Base-by-base conservation (phyloP, 2,329 filamentous ascomycete species). In the Lachnellula subtilissima region DNA sequence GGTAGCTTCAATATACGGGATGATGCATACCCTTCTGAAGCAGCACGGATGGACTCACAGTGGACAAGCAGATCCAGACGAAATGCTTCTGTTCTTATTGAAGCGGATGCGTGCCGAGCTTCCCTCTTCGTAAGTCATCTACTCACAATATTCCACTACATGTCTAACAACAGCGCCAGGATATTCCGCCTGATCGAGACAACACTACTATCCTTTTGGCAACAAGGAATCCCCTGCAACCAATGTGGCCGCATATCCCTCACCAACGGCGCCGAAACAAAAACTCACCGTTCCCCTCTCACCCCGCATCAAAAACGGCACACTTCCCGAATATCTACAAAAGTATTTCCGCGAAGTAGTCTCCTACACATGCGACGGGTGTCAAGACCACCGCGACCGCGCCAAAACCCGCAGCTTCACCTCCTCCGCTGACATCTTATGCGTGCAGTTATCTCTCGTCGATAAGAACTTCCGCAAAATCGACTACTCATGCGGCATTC, bases 1-100 rank as follows among this genome's bases (percentile, higher is more conserved):
- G n/a, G 23, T 37, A 8, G 35, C 50, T 19, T 28, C 54, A 42
- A 12, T 52, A 4, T 50, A 54, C 19, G 28, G 64, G 60, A 7
- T 9, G 6, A 22, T 57, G 25, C 55, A 57, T 15, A 8, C 7
- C 8, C 19, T 51, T 15, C 17, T 57, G 28, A 47, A 43, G 22
- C 23, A 37, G n/a, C 51, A 55, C 17, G 64, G 62, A n/a, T 69
- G 65, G 65, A 51, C 49, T 19, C 48, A 53, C 5, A 57, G 47
- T 17, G 61, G 62, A 5, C 68, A 70, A 50, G 66, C 57, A n/a
- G 69, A 71, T 43, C 66, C 69, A 17, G 64, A 67, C 6, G 69
- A 71, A 42, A 67, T 67, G 43, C 43, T 67, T 2, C 55, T 52
- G 2, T 68, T 64, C 65, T 56, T 71, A 15, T 42, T 67, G 7